Evolutionary conservation across 2,329 filamentous ascomycete genomes (phyloP).

Genomic region (Colletotrichum shisoi): DNA sequence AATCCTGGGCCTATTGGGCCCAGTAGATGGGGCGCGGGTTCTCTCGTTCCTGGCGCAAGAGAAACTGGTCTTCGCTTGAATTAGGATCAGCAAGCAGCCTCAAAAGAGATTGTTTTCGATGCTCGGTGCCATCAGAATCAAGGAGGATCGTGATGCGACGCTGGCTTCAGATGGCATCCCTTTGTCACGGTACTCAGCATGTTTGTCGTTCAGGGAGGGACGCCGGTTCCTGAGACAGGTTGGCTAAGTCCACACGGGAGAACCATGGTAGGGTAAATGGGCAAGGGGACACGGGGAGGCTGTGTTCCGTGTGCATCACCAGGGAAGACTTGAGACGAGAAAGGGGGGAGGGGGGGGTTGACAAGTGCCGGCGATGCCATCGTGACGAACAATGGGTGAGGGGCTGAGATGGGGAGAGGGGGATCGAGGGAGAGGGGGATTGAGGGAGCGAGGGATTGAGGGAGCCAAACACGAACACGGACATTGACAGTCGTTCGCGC

Average conservation of each 20-base stretch:
- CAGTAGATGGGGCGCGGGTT: slow-evolving; percentile 44
- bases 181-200: background rate
- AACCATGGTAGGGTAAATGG: slow-evolving; percentile 6
- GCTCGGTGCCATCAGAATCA: background rate
- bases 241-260: slow-evolving; percentile 6
- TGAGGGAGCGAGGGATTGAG: background rate
- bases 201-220: slow-evolving; percentile 1
- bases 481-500: slow-evolving; percentile 14
- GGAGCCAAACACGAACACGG: background rate
- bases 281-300: slow-evolving; percentile 21
- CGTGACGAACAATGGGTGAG: background rate
- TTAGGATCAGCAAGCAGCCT: background rate
- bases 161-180: slow-evolving; percentile 23
- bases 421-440: background rate
- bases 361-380: background rate
- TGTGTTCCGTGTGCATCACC: slow-evolving; percentile 20
- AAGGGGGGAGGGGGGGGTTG: slow-evolving; percentile 10
- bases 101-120: background rate
- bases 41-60: slow-evolving; percentile 45
- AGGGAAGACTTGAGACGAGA: slow-evolving; percentile 30
- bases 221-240: background rate
- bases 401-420: background rate
- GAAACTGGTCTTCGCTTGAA: slow-evolving; percentile 3
- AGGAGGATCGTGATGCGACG: slow-evolving; percentile 5
- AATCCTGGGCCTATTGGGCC: slow-evolving; percentile 46